Evolutionary conservation across 192 early-diverging fungal species (phyloP).

Genomic region (Lobosporangium transversale): DNA sequence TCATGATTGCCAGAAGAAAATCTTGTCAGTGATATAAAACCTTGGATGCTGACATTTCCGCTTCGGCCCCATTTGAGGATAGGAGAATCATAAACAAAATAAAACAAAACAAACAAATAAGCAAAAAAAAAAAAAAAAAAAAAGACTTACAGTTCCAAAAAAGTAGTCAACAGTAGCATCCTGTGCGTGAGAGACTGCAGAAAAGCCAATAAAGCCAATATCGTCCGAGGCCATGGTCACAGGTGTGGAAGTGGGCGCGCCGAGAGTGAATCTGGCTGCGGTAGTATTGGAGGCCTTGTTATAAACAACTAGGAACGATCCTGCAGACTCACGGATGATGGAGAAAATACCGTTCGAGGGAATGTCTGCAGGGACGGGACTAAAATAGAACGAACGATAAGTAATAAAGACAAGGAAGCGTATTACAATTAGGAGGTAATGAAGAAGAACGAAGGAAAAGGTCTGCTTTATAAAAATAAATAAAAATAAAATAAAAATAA

Average conservation of each 20-base stretch:
- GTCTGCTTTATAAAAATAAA: background rate
- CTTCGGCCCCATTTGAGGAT: too few relatives aligned
- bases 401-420: background rate
- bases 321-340: slow-evolving; percentile 12
- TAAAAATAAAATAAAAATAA: background rate
- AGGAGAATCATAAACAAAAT: too few relatives aligned
- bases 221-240: background rate
- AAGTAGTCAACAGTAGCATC: slow-evolving; percentile 15
- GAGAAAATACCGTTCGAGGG: slow-evolving; percentile 9
- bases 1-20: too few relatives aligned
- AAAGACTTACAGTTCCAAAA: too few relatives aligned
- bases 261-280: slow-evolving; percentile 26
- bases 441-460: background rate
- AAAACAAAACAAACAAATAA: too few relatives aligned
- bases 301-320: slow-evolving; percentile 28
- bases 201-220: slow-evolving; percentile 16
- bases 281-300: background rate
- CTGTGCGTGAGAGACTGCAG: slow-evolving; percentile 16
- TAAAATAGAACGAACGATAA: too few relatives aligned
- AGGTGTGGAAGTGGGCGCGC: slow-evolving; percentile 1
- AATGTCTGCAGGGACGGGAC: slow-evolving; percentile 24
- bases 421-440: background rate
- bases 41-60: too few relatives aligned
- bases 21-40: too few relatives aligned
- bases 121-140: too few relatives aligned